phyloP scores from a whole-genome alignment of 108 stramenopile species.

The Epipyxis sp. region DNA sequence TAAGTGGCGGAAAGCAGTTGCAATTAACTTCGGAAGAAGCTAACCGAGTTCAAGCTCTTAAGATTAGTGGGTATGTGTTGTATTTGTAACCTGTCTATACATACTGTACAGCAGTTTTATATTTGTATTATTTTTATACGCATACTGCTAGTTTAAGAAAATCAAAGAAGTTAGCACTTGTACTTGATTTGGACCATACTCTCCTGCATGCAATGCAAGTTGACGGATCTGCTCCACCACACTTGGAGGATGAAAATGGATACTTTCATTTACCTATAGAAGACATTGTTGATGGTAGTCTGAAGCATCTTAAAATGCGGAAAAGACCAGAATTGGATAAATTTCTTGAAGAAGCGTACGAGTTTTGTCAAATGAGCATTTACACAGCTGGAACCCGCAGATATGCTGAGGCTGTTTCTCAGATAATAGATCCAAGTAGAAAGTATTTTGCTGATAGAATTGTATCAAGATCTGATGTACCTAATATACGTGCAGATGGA shows the following conservation, averaged over 20 bases:
- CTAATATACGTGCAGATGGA: neutral
- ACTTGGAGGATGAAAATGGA: neutral
- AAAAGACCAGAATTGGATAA: slow-evolving; percentile 16
- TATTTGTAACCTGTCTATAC: too few relatives aligned
- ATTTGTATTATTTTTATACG: too few relatives aligned
- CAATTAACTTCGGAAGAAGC: slow-evolving; percentile 9
- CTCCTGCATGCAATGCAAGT: slow-evolving; percentile 25
- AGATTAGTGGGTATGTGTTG: too few relatives aligned
- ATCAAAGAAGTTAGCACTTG: slow-evolving; percentile 6
- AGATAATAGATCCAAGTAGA: neutral
- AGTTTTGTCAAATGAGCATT: slow-evolving; percentile 31
- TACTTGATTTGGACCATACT: slow-evolving; percentile 27
- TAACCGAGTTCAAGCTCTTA: neutral
- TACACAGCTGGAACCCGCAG: slow-evolving; percentile 13
- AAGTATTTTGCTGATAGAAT: slow-evolving; percentile 8
- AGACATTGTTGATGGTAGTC: neutral
- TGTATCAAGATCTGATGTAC: neutral
- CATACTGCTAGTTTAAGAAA: neutral
- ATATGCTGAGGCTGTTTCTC: slow-evolving; percentile 21
- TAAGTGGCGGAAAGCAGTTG: neutral
- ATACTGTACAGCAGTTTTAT: too few relatives aligned
- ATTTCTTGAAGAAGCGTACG: neutral
- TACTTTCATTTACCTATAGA: slow-evolving; percentile 14
- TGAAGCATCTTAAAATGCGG: slow-evolving; percentile 7
- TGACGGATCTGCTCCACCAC: slow-evolving; percentile 1